Conservation (phyloP, 2,329 filamentous ascomycete species). For the Macrophomina phaseolina region DNA sequence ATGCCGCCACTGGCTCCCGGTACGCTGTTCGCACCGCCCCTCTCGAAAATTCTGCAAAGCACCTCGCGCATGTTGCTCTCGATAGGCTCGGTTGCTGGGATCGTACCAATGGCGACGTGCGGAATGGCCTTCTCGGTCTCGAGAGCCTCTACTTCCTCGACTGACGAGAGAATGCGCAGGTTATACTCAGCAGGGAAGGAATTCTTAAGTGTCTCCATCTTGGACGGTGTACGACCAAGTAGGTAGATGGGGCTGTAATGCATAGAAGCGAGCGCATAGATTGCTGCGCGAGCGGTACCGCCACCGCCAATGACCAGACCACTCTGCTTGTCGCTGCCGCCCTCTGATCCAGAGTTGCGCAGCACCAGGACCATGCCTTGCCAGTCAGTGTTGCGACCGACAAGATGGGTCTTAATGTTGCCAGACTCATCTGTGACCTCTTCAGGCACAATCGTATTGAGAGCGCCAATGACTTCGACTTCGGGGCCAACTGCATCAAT, state of each 20-base stretch:
- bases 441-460: slow-evolving; percentile 86
- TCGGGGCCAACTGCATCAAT: slow-evolving; percentile 82
- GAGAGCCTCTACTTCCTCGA: slow-evolving; percentile 57
- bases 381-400: slow-evolving; percentile 97
- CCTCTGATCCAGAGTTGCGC: slow-evolving; percentile 63
- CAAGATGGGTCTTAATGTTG: slow-evolving; percentile 58
- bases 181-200: slow-evolving; percentile 78
- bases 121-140: slow-evolving; percentile 57
- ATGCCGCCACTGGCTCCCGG: slow-evolving; percentile 50
- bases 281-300: slow-evolving; percentile 88
- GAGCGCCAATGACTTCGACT: slow-evolving; percentile 82
- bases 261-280: slow-evolving; percentile 85
- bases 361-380: slow-evolving; percentile 86
- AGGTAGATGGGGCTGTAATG: slow-evolving; percentile 87
- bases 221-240: slow-evolving; percentile 74
- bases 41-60: slow-evolving; percentile 61
- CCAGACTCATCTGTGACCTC: slow-evolving; percentile 45
- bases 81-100: slow-evolving; percentile 86
- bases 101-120: slow-evolving; percentile 82
- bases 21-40: slow-evolving; percentile 44
- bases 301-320: slow-evolving; percentile 89
- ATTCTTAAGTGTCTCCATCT: slow-evolving; percentile 69
- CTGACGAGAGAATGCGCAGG: slow-evolving; percentile 66
- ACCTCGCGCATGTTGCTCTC: slow-evolving; percentile 72
- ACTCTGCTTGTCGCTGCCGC: slow-evolving; percentile 36